Base-by-base conservation (phyloP, 1,284 basidiomycete genomes). In the Sporisorium scitamineum region DNA sequence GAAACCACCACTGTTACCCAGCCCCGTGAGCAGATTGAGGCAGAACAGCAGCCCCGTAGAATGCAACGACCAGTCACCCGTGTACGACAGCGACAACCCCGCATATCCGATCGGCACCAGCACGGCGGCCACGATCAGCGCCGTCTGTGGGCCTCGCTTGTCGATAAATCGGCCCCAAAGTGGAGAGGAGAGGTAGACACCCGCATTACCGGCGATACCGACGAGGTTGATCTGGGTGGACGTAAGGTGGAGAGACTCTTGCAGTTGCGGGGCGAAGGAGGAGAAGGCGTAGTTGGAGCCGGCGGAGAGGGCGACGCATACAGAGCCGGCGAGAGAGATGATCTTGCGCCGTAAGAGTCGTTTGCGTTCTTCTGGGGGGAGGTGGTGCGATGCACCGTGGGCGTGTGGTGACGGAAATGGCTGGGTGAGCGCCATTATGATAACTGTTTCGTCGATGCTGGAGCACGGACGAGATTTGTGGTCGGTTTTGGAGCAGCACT, bases 191-290 rank as follows among this genome's bases (percentile, higher is more conserved):
- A 85, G 70, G 42, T 84, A 84, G 47, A 85, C 84, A 52, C 86
- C 86, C 2, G 84, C 80, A 67, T 86, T 86, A 13, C 86, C 86
- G 1, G 81, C 77, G 10, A 85, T 82, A n/a, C 84, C 85, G 34
- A 87, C 82, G 9, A 87, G 70, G 67, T 86, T 86, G 73, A 86
- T 75, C 65, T 86, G 80, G 1, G 82, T 84, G 6, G 80, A 81
- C 0, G 82, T 80, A 16, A 87, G 79, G 53, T 85, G 83, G 27
- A 86, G 76, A 6, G 42, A 60, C 18, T 80, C 72, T 26, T 84
- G 83, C n/a, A 86, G 76, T 70, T 87, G 86, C 0, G 86, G 85
- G 2, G 84, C 83, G 56, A 83, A 87, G 9, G 78, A 78, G 44
- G 76, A 79, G 54, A 83, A 85, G 18, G 77, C 84, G 51, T 86